phyloP scores from a whole-genome alignment of 1,284 basidiomycete species.

The Vanrija humicola region DNA sequence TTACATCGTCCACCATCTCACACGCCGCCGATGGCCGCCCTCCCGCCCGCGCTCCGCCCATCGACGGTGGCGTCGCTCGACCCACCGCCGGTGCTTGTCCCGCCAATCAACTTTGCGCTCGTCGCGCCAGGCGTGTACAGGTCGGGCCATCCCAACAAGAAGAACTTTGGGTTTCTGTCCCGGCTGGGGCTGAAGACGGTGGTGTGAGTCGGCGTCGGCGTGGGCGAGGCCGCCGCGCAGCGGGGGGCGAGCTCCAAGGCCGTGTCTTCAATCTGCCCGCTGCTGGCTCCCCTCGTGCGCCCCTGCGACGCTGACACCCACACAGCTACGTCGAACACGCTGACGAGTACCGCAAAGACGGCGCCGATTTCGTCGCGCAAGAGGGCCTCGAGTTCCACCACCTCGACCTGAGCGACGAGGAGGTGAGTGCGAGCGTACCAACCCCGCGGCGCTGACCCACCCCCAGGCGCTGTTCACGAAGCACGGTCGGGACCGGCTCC shows the following conservation, averaged over 20 bases:
- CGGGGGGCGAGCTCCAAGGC: not conserved
- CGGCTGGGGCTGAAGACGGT: constrained; percentile 42
- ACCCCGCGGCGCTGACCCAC: not conserved
- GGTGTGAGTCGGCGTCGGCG: constrained; percentile 33
- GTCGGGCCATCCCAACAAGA: constrained; percentile 47
- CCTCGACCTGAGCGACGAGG: constrained; percentile 37
- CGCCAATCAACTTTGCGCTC: constrained; percentile 51
- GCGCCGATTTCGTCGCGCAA: constrained; percentile 32
- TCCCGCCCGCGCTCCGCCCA: constrained; percentile 13
- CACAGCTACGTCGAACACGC: constrained; percentile 38
- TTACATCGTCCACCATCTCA: not conserved
- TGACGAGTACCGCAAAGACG: constrained; percentile 41
- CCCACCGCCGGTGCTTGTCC: constrained; percentile 33
- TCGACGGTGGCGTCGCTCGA: constrained; percentile 8
- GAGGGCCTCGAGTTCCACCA: constrained; percentile 27
- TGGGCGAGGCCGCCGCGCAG: too few species aligned
- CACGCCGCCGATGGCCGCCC: constrained; percentile 6
- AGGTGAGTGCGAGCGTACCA: constrained; percentile 4
- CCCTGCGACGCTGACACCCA: not conserved
- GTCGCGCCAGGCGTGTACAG: constrained; percentile 45
- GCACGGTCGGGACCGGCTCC: constrained; percentile 13
- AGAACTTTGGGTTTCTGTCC: constrained; percentile 46
- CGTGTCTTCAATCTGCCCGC: not conserved
- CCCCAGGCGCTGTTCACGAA: constrained; percentile 27
- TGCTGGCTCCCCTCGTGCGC: not conserved